phyloP scores from a whole-genome alignment of 176 grass and related monocot genomes.

The Elaeis guineensis region DNA sequence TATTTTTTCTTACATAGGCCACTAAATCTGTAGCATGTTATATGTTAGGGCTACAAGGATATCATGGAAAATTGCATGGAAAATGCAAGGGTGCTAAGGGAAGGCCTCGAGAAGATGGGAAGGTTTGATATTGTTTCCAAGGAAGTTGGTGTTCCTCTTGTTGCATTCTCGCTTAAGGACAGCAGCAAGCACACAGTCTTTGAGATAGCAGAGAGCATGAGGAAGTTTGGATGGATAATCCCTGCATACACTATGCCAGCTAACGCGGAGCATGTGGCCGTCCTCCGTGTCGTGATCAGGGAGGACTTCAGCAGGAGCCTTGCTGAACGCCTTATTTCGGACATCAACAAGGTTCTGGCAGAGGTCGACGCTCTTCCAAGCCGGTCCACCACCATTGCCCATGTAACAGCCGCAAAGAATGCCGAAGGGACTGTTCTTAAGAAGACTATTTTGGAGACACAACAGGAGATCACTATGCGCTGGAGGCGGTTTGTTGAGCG shows the following conservation, averaged over 20 bases:
- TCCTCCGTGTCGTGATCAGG: slow-evolving; percentile 76
- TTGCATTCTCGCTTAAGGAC: slow-evolving; percentile 66
- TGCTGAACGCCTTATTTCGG: slow-evolving; percentile 37
- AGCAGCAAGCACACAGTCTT: slow-evolving; percentile 39
- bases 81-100: slow-evolving; percentile 31
- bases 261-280: slow-evolving; percentile 48
- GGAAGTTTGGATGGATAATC: slow-evolving; percentile 78
- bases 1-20: too few species aligned
- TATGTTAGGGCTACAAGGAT: slow-evolving; percentile 55
- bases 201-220: slow-evolving; percentile 55
- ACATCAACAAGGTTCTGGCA: slow-evolving; percentile 41
- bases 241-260: slow-evolving; percentile 81
- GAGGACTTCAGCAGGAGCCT: slow-evolving; percentile 74
- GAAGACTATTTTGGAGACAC: slow-evolving; percentile 38
- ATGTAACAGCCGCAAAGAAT: neutral
- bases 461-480: slow-evolving; percentile 16
- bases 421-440: neutral
- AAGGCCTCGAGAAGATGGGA: slow-evolving; percentile 40
- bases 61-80: slow-evolving; percentile 73
- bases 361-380: slow-evolving; percentile 37
- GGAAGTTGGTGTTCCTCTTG: slow-evolving; percentile 56
- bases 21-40: too few species aligned
- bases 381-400: slow-evolving; percentile 12
- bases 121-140: slow-evolving; percentile 63
- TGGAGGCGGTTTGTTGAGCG: slow-evolving; percentile 24